Evolutionary conservation across 805 yeast genomes (phyloP), one percentile per base, ranked within the genome.

Genomic region (Grigorovia transvaalensis): DNA sequence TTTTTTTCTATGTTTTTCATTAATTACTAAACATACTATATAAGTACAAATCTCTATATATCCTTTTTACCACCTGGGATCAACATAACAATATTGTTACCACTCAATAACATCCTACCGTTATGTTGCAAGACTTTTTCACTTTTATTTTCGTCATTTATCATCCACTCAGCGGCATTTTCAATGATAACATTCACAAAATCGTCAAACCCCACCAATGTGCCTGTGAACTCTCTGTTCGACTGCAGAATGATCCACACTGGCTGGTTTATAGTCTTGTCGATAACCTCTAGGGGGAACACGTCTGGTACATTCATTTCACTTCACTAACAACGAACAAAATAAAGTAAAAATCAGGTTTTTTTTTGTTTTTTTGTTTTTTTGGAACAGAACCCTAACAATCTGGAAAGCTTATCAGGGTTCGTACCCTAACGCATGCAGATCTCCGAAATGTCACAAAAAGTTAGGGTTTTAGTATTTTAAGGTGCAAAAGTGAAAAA

Each of bases 171-270:
- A 2, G 59, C 59, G 13, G 67, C 97, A 59, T 90, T 83, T 59
- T 85, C 86, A 50, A 93, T 74, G 11, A 93, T 95, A 68, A 90
- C 81, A 64, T 88, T 93, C 54, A 93, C 97, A 61, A 84, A 91
- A 68, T 93, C 98, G 66, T 93, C 99, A 67, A 91, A 91, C 1
- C 98, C 98, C 30, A 85, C 79, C 49, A 93, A 73, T 4, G 82
- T 87, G 1, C 99, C 99, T n/a, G 78, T 76, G 65, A 88, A 93
- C 65, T 90, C 97, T 65, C 80, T 80, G 53, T 76, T 73, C 19
- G 77, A 74, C 65, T 76, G 75, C 70, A 88, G 73, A 50, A 88
- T 74, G 27, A 89, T 86, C 77, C 85, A 80, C 44, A 91, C 81
- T 51, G 77, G 75, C 35, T 88, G 81, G 17, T 96, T 96, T 42